Evolutionary conservation across 768 basidiomycete genomes (phyloP).

Genomic region (Termitomyces sp.): DNA sequence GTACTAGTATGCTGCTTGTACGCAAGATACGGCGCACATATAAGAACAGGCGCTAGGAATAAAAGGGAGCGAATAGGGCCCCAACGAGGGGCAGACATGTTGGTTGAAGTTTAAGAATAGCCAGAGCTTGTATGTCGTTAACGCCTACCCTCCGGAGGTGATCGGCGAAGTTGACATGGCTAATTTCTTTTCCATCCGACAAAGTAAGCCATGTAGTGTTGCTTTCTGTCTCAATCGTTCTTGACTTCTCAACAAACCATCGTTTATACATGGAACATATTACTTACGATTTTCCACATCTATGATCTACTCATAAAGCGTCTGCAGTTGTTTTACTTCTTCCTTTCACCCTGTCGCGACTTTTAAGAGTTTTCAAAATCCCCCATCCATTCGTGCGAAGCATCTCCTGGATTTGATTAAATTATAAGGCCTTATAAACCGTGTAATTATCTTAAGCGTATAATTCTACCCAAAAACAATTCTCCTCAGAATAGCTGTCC

Average conservation of each 20-base stretch:
- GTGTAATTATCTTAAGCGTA: not conserved
- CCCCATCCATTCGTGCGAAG: too few relatives aligned
- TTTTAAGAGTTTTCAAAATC: not conserved
- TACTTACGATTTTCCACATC: too few relatives aligned
- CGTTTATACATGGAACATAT: too few relatives aligned
- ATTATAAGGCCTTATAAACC: not conserved
- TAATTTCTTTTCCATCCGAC: not conserved
- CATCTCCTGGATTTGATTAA: too few relatives aligned
- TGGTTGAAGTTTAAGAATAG: slow-evolving; percentile 10
- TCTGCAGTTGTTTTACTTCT: too few relatives aligned
- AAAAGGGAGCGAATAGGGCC: slow-evolving; percentile 59
- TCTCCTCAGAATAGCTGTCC: not conserved
- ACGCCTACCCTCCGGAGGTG: not conserved
- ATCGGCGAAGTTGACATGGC: not conserved
- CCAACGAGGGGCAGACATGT: slow-evolving; percentile 36
- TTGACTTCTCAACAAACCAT: too few relatives aligned
- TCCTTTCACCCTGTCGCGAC: too few relatives aligned
- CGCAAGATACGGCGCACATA: slow-evolving; percentile 46
- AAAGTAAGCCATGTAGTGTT: too few relatives aligned
- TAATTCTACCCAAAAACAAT: not conserved
- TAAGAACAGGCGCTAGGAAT: slow-evolving; percentile 49
- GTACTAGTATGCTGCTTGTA: slow-evolving; percentile 47
- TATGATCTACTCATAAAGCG: too few relatives aligned
- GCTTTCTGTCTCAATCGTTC: too few relatives aligned
- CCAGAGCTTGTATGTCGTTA: slow-evolving; percentile 5